Conservation (phyloP, 1,284 basidiomycete species). For the Crepidotus sp. region DNA sequence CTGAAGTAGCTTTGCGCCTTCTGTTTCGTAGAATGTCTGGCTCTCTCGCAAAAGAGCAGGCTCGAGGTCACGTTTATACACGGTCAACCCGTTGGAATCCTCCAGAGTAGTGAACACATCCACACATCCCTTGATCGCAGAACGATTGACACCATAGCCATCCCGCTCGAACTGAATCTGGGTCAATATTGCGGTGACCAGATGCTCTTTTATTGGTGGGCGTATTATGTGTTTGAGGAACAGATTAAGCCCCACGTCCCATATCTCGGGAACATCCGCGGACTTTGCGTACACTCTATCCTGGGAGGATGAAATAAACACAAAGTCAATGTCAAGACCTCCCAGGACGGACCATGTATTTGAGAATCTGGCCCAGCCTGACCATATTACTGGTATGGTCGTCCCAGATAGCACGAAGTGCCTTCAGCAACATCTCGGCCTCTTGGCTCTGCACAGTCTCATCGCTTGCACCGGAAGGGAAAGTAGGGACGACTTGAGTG, state of each 20-base stretch:
- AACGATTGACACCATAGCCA: conserved; percentile 86
- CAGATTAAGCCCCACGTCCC: conserved; percentile 76
- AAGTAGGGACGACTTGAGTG: conserved; percentile 74
- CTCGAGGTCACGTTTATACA: conserved; percentile 86
- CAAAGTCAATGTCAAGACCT: conserved; percentile 5
- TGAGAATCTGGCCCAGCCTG: conserved; percentile 84
- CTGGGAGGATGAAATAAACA: conserved; percentile 34
- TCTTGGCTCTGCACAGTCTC: conserved; percentile 64
- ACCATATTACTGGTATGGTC: conserved; percentile 89
- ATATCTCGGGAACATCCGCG: conserved; percentile 69
- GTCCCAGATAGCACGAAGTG: conserved; percentile 84
- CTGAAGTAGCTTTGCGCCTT: conserved; percentile 67
- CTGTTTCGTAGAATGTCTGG: conserved; percentile 70
- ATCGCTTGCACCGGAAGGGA: conserved; percentile 51
- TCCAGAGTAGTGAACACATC: conserved; percentile 73
- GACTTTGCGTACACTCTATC: conserved; percentile 79
- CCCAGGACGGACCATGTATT: conserved; percentile 77
- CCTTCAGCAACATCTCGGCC: conserved; percentile 79
- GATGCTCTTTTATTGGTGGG: conserved; percentile 75
- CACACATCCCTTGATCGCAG: conserved; percentile 83
- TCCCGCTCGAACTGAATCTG: conserved; percentile 90
- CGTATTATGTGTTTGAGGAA: conserved; percentile 83
- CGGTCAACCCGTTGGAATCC: conserved; percentile 34
- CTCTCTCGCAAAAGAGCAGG: conserved; percentile 76
- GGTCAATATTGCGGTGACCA: conserved; percentile 75